These are phyloP conservation scores for Fomes fomentarius DNA, from an alignment of 1,284 basidiomycete genomes.

Conservation along the genomic window DNA sequence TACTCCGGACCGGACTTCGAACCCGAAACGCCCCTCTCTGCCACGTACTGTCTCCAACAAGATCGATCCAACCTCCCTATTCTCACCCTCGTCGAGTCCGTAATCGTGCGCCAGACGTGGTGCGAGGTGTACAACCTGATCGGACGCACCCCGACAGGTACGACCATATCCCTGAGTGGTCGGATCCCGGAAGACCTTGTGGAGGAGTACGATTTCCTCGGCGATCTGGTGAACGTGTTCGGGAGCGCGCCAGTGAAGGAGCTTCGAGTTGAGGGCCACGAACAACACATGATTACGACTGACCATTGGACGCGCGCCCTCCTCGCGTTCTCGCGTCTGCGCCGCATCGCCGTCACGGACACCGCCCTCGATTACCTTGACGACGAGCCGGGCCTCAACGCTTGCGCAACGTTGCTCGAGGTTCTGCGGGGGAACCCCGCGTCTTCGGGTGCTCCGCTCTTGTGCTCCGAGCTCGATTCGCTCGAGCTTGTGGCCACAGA, in stretches of 20 bases:
- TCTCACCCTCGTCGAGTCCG: neutral
- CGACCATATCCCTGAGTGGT: neutral
- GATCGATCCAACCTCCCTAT: neutral
- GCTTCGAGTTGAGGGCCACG: neutral
- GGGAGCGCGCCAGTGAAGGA: neutral
- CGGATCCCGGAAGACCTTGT: neutral
- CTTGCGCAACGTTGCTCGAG: too few species aligned
- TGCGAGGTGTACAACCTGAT: neutral
- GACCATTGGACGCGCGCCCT: neutral
- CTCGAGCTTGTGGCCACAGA: too few species aligned
- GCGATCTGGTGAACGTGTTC: neutral
- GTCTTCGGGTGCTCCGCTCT: too few species aligned
- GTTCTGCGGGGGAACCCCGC: too few species aligned
- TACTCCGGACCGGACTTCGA: neutral
- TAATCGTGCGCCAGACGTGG: neutral
- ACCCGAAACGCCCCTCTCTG: neutral
- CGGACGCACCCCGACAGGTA: conserved; percentile 1
- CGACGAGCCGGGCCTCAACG: neutral
- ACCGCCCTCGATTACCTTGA: neutral
- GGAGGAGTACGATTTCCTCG: neutral
- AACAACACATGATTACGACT: neutral
- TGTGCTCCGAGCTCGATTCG: too few species aligned
- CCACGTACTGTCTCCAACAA: neutral
- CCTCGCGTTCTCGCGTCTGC: neutral
- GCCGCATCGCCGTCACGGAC: neutral